Evolutionary conservation across 352 stramenopile genomes (phyloP), one percentile per base, ranked within the genome.

Genomic region (Phytophthora gonapodyides): DNA sequence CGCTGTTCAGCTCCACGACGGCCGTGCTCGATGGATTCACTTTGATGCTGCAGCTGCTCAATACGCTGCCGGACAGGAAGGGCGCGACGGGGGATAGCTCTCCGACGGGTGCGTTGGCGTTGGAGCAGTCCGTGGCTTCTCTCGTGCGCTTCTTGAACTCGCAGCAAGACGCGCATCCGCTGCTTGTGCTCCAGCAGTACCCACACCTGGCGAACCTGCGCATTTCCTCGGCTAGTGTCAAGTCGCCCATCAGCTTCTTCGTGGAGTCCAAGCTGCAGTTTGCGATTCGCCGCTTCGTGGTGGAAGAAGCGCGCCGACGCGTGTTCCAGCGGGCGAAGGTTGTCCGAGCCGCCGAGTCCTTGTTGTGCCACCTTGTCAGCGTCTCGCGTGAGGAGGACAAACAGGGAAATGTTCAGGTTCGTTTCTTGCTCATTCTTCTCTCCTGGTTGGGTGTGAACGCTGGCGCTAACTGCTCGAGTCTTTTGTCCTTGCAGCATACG

Each of bases 381-480:
- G 61, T 71, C 7, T 89, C 82, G 11, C 75, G 84, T 44, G 69
- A 48, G 0, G 82, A 93, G 55, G 84, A 93, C 44, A 68, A 61
- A 5, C 77, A 87, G 27, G 84, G 84, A 45, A 81, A 80, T 57
- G 84, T 88, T 21, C 79, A 93, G 79, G 84, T 93, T 72, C 33
- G 71, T 45, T 51, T 58, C 12, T 54, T 16, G 15, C 50, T 53
- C 44, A 10, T 16, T 63, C 30, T 17, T 49, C 7, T 53, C 3
- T 54, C 15, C 19, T 54, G 35, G 3, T 6, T 35, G 8, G 33
- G 8, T 44, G 40, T 44, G 40, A 45, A 37, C 13, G n/a, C 24
- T 21, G 17, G 9, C 10, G 10, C n/a, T 36, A 45, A 21, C 35
- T 49, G 3, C 30, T 43, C 35, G 43, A 5, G 17, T 31, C 8